Evolutionary conservation across 192 early-diverging fungal species (phyloP).

Genomic region (Geranomyces variabilis): DNA sequence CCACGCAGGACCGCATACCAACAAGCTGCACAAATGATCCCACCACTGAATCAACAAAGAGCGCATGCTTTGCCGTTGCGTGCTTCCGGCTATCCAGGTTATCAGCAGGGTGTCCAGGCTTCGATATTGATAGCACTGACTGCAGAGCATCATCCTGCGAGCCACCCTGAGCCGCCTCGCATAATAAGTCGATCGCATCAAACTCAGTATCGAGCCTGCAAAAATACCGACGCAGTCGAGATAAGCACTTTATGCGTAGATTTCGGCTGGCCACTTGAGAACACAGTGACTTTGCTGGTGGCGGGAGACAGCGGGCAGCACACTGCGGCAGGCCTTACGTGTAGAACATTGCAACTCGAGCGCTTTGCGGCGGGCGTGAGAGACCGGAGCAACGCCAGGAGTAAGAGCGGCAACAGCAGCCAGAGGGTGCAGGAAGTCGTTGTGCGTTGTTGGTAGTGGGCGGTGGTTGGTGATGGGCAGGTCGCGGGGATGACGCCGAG

Average conservation of each 20-base stretch:
- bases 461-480: not conserved
- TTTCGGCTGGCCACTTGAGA: too few relatives aligned
- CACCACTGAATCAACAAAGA: not conserved
- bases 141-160: constrained; percentile 1
- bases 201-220: not conserved
- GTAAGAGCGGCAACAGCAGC: not conserved
- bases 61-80: not conserved
- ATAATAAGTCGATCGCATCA: constrained; percentile 4
- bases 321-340: not conserved
- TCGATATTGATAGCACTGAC: constrained; percentile 10
- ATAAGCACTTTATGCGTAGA: too few relatives aligned
- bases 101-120: not conserved
- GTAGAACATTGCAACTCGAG: not conserved
- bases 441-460: not conserved
- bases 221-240: not conserved
- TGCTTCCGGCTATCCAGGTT: not conserved
- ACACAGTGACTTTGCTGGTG: too few relatives aligned
- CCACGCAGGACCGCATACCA: not conserved
- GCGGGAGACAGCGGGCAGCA: not conserved
- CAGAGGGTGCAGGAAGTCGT: not conserved
- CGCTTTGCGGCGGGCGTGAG: not conserved
- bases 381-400: not conserved
- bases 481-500: too few relatives aligned
- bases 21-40: not conserved
- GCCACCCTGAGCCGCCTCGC: constrained; percentile 10